These are phyloP conservation scores for Allium fistulosum DNA, from an alignment of 106 monocot species.

Conservation along the genomic window DNA sequence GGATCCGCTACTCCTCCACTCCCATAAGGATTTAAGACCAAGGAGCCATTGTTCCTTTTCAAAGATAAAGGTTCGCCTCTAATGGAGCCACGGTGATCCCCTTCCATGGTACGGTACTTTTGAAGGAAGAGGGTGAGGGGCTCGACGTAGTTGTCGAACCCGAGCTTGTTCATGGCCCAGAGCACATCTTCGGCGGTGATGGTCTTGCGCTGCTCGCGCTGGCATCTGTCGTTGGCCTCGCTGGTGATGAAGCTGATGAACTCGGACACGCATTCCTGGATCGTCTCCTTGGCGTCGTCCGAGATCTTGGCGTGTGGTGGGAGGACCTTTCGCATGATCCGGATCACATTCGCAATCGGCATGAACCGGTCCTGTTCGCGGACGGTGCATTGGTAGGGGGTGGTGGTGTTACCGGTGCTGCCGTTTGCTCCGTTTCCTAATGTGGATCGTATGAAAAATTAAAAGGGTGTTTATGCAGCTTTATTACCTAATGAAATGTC, in stretches of 20 bases:
- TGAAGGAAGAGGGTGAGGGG: constrained; percentile 45
- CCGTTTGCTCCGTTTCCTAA: too few species aligned
- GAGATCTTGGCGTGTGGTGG: constrained; percentile 67
- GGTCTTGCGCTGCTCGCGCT: constrained; percentile 63
- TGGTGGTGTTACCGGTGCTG: too few species aligned
- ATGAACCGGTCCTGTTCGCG: constrained; percentile 61
- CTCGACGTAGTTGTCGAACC: constrained; percentile 59
- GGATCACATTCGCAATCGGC: constrained; percentile 65
- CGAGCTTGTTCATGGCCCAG: constrained; percentile 58
- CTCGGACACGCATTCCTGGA: constrained; percentile 67
- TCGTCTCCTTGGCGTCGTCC: constrained; percentile 63
- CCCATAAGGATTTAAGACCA: too few species aligned
- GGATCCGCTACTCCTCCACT: too few species aligned
- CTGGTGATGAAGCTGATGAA: constrained; percentile 66
- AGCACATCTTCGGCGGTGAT: constrained; percentile 58
- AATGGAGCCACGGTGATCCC: constrained; percentile 36
- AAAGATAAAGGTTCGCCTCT: constrained; percentile 6
- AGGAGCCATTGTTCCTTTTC: too few species aligned
- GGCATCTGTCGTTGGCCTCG: constrained; percentile 59
- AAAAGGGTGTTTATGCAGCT: too few species aligned
- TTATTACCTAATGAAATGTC: too few species aligned
- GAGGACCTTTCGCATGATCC: constrained; percentile 56
- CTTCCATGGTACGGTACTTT: constrained; percentile 45
- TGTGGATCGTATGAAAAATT: too few species aligned
- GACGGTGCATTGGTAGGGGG: background rate